phyloP scores from a whole-genome alignment of 129 eudicot genomes.

The Scalesia atractyloides region DNA sequence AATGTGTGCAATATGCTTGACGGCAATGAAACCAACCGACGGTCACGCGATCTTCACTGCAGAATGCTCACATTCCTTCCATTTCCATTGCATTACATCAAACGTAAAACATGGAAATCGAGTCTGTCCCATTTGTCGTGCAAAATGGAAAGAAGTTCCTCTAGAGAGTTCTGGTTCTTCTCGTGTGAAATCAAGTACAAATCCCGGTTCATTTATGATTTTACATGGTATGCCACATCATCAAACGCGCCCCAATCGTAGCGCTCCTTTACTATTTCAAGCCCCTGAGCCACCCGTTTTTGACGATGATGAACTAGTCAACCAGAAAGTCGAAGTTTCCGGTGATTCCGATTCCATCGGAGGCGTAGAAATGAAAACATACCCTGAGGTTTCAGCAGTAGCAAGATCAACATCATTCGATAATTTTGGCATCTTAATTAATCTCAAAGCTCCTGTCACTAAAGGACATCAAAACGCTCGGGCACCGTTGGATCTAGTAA shows the following conservation, averaged over 20 bases:
- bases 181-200: slow-evolving; percentile 40
- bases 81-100: slow-evolving; percentile 86
- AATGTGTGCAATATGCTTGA: slow-evolving; percentile 85
- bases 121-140: slow-evolving; percentile 85
- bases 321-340: slow-evolving; percentile 30
- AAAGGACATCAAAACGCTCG: slow-evolving; percentile 44
- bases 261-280: slow-evolving; percentile 43
- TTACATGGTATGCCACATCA: slow-evolving; percentile 48
- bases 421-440: slow-evolving; percentile 59
- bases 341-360: slow-evolving; percentile 28
- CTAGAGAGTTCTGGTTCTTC: slow-evolving; percentile 54
- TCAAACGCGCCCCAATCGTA: slow-evolving; percentile 28
- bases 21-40: slow-evolving; percentile 60
- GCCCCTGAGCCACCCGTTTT: slow-evolving; percentile 62
- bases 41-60: slow-evolving; percentile 98
- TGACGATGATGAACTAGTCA: slow-evolving; percentile 63
- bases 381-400: slow-evolving; percentile 72
- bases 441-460: slow-evolving; percentile 72
- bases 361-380: slow-evolving; percentile 53
- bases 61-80: slow-evolving; percentile 94
- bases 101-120: slow-evolving; percentile 90
- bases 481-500: slow-evolving; percentile 77
- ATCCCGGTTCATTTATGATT: slow-evolving; percentile 46
- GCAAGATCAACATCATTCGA: slow-evolving; percentile 41
- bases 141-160: slow-evolving; percentile 91